A percentile compares a stretch with the other conserved stretches of the same genome.
phyloP scores from a whole-genome alignment of 345 rosid species.

The Mangifera indica region DNA sequence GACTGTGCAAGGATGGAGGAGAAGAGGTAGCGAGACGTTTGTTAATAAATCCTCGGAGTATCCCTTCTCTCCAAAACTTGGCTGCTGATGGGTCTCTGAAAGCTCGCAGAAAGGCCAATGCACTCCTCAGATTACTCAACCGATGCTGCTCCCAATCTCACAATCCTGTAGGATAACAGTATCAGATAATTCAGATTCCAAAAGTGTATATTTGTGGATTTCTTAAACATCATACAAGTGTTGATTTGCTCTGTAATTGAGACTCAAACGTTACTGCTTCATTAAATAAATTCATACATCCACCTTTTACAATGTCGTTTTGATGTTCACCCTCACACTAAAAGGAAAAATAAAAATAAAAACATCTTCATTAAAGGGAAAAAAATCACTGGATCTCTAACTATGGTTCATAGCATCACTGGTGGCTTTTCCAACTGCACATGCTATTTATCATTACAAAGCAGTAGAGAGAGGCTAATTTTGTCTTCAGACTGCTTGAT shows the following conservation, averaged over 20 bases:
- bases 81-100: constrained; percentile 54
- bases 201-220: constrained; percentile 34
- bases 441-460: neutral
- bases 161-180: constrained; percentile 32
- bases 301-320: neutral
- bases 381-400: neutral
- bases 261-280: constrained; percentile 1
- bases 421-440: no score
- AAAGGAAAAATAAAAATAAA: neutral
- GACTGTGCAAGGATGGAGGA: constrained; percentile 64
- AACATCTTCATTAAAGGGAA: neutral
- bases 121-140: constrained; percentile 59
- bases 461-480: neutral
- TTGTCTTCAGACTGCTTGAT: neutral
- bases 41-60: constrained; percentile 57
- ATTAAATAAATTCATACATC: neutral
- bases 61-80: constrained; percentile 65
- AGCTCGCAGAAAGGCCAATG: constrained; percentile 66
- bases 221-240: neutral
- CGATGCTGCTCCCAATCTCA: constrained; percentile 58
- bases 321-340: neutral
- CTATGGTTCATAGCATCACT: no score
- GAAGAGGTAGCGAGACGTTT: constrained; percentile 50
- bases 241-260: constrained; percentile 15
- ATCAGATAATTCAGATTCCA: neutral